Base-by-base conservation (phyloP, 73 alveolate species). In the Symbiodinium natans region DNA sequence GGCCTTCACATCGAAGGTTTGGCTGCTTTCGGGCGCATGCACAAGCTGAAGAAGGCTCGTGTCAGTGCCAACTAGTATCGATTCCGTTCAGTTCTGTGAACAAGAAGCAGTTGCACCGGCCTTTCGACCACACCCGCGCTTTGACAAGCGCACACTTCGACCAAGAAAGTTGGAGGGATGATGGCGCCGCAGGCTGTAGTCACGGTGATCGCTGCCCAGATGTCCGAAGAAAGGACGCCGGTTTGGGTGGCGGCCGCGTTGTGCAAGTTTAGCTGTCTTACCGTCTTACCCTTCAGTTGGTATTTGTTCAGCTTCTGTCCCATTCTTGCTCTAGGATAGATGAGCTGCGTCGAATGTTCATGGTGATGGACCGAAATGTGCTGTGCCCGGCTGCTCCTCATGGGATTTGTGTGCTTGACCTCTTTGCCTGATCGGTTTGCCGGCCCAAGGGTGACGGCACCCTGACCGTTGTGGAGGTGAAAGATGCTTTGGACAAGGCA, bases 1-100 rank as follows among this genome's bases (percentile, higher is more conserved):
- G 86, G 43, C 85, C 95, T 88, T 40, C 95, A 88, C 46, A 88
- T 88, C 46, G 95, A 88, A 13, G 95, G 95, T 48, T 40, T 88
- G 71, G 95, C 95, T 38, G 95, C 95, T 38, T 88, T 88, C 31
- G 95, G 95, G 42, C 95, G 95, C 68, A 88, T 88, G 95, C 95
- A 88, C 43, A 88, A 88, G 73, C 71, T 88, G 86, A 88, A 88
- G 86, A 88, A 88, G 95, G 95, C 73, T 9, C 41, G 10, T 11
- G 3, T 17, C 29, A 7, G 40, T n/a, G n/a, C n/a, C n/a, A n/a
- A n/a, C n/a, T n/a, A n/a, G n/a, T n/a, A n/a, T n/a, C n/a, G n/a
- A n/a, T n/a, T n/a, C n/a, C n/a, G n/a, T n/a, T n/a, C n/a, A n/a
- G n/a, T n/a, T n/a, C n/a, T n/a, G n/a, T n/a, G n/a, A n/a, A n/a